Evolutionary conservation across 345 rosid species (phyloP).

Genomic region (Citrus hindsii): DNA sequence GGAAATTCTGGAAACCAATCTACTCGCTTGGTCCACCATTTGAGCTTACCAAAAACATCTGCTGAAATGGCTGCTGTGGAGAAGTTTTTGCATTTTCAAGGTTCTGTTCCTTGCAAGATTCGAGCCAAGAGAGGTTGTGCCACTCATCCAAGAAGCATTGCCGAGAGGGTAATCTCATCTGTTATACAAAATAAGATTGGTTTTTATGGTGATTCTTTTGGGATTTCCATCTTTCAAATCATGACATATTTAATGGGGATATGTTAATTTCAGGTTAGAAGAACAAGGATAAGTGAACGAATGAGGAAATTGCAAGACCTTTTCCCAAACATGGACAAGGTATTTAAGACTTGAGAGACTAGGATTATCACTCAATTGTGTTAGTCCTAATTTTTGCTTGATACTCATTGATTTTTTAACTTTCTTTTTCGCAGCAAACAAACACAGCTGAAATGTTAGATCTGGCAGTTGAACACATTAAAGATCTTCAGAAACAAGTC

Average conservation of each 20-base stretch:
- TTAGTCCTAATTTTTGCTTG: neutral
- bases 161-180: slow-evolving; percentile 64
- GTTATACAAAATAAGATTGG: neutral
- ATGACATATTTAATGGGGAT: neutral
- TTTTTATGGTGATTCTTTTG: neutral
- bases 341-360: slow-evolving; percentile 21
- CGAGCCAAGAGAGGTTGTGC: slow-evolving; percentile 90
- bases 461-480: slow-evolving; percentile 64
- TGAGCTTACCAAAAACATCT: slow-evolving; percentile 64
- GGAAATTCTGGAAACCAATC: slow-evolving; percentile 35
- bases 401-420: neutral
- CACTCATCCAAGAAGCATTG: slow-evolving; percentile 95
- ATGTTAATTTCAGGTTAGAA: slow-evolving; percentile 43
- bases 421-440: slow-evolving; percentile 45
- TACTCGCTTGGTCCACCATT: slow-evolving; percentile 54
- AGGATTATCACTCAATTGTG: neutral
- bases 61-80: slow-evolving; percentile 41
- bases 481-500: slow-evolving; percentile 62
- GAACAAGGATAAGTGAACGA: slow-evolving; percentile 64
- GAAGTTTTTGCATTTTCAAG: slow-evolving; percentile 54
- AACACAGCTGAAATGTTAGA: slow-evolving; percentile 79
- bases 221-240: neutral
- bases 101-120: slow-evolving; percentile 72
- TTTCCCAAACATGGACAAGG: slow-evolving; percentile 71
- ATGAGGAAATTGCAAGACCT: slow-evolving; percentile 67